Base-by-base conservation (phyloP, 2,329 filamentous ascomycete genomes). In the Cordyceps cicadae region DNA sequence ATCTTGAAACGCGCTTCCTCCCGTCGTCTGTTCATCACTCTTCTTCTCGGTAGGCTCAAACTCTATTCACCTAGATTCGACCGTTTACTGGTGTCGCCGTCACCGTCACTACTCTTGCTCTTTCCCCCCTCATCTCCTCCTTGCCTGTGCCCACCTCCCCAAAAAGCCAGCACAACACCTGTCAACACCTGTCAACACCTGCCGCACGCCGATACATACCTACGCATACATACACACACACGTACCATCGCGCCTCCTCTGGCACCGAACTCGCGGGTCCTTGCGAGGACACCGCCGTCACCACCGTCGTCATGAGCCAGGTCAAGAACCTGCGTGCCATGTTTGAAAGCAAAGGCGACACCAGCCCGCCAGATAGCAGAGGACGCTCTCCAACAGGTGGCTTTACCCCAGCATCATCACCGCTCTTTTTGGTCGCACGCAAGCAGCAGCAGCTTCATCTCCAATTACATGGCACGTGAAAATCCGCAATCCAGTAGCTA, bases 321-420 rank as follows among this genome's bases (percentile, higher is more conserved):
- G 87, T 90, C 69, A 87, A 81, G 76, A 89, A 89, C 76, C 83
- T 92, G 66, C 81, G 87, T 68, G 89, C 89, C 70, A 90, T 89
- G 81, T 92, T 92, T 72, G 89, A 92, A 79, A 84, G 85, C 71
- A 89, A 85, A 74, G 83, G 81, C 71, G 82, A 84, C 66, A 77
- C 79, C 62, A 87, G 82, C 67, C 82, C 85, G 65, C 84, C 86
- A 17, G 87, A 88, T 64, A 54, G 50, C 58, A 81, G 88, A 76
- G 88, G 88, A 63, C 81, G 88, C 72, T 88, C 86, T 62, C 87
- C 87, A 54, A 62, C 60, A 59, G 84, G 80, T 64, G 74, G 74
- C 63, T 74, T 71, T 64, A 74, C 75, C 63, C 68, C 71, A 50
- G 66, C 59, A 54, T 48, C 63, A 63, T 57, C 60, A 60, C 61